These are phyloP conservation scores for Rhynchospora breviuscula DNA, from an alignment of 176 grass and related monocot genomes.

Conservation along the genomic window DNA sequence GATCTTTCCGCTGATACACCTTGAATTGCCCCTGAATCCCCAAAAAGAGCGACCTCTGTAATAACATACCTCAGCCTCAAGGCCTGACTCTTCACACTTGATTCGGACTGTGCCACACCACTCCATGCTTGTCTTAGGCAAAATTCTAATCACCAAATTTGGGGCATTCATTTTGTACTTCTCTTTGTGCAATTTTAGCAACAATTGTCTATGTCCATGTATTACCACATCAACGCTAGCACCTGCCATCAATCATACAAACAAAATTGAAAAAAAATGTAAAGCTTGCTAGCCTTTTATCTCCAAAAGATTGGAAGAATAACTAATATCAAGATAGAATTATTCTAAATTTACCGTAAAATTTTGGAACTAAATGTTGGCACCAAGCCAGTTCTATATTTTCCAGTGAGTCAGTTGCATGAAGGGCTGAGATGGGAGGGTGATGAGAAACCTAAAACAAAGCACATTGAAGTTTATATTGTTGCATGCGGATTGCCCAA, in stretches of 20 bases:
- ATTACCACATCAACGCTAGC: slow-evolving; percentile 58
- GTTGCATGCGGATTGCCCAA: background rate
- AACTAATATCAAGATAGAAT: background rate
- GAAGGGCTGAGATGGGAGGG: slow-evolving; percentile 65
- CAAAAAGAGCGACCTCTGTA: slow-evolving; percentile 45
- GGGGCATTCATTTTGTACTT: slow-evolving; percentile 70
- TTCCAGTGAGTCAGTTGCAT: slow-evolving; percentile 41
- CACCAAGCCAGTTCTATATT: slow-evolving; percentile 65
- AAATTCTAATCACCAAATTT: slow-evolving; percentile 55
- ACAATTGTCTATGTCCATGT: slow-evolving; percentile 47
- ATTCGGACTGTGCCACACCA: slow-evolving; percentile 65
- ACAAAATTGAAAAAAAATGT: background rate
- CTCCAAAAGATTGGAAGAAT: slow-evolving; percentile 1
- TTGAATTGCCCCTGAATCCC: slow-evolving; percentile 56
- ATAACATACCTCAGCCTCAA: slow-evolving; percentile 56
- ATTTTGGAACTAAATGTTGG: slow-evolving; percentile 56
- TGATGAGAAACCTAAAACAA: slow-evolving; percentile 62
- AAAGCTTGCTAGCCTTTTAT: background rate
- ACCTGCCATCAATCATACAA: slow-evolving; percentile 24
- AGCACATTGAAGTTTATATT: background rate
- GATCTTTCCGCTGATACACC: slow-evolving; percentile 53
- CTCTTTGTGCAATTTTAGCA: slow-evolving; percentile 38
- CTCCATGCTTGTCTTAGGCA: slow-evolving; percentile 47
- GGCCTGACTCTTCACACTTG: slow-evolving; percentile 45
- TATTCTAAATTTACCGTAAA: slow-evolving; percentile 39